Conservation (phyloP, 1,139 yeast species). For the Citeromyces siamensis region DNA sequence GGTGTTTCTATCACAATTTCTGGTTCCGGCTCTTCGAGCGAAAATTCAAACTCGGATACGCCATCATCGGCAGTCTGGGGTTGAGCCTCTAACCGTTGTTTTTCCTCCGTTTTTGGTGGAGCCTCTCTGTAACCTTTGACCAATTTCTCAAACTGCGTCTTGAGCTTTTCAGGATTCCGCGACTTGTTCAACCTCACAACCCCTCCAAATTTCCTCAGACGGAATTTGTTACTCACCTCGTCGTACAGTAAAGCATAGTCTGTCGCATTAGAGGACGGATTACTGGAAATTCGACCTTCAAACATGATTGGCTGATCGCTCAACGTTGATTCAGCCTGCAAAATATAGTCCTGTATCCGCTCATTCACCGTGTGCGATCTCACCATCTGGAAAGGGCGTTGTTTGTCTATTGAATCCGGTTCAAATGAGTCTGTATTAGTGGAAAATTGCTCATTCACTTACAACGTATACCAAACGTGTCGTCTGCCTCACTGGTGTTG, state of each 20-base stretch:
- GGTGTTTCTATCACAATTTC: no score
- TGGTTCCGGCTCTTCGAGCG: neutral
- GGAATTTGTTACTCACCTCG: conserved; percentile 13
- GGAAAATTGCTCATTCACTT: conserved; percentile 8
- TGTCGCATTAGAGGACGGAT: neutral
- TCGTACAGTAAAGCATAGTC: conserved; percentile 16
- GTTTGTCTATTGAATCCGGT: conserved; percentile 17
- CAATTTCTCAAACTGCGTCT: conserved; percentile 5
- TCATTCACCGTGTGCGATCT: conserved; percentile 6
- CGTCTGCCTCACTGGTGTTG: conserved; percentile 7
- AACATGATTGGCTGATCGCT: conserved; percentile 10
- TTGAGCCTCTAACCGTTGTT: neutral
- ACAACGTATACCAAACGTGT: conserved; percentile 18
- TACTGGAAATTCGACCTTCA: conserved; percentile 12
- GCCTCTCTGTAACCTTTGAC: neutral
- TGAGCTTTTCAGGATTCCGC: conserved; percentile 14
- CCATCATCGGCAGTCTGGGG: no score
- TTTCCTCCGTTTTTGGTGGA: neutral
- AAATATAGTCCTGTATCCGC: conserved; percentile 10
- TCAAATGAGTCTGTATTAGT: conserved; percentile 14
- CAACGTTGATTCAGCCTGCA: conserved; percentile 13
- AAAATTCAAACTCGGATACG: neutral
- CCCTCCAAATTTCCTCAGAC: conserved; percentile 14
- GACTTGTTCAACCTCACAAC: conserved; percentile 17
- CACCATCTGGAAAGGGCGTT: conserved; percentile 12